Percentiles rank a stretch among this genome's conserved stretches.
These are phyloP conservation scores for Auriscalpium orientale DNA, from an alignment of 768 basidiomycete species.

Conservation along the genomic window DNA sequence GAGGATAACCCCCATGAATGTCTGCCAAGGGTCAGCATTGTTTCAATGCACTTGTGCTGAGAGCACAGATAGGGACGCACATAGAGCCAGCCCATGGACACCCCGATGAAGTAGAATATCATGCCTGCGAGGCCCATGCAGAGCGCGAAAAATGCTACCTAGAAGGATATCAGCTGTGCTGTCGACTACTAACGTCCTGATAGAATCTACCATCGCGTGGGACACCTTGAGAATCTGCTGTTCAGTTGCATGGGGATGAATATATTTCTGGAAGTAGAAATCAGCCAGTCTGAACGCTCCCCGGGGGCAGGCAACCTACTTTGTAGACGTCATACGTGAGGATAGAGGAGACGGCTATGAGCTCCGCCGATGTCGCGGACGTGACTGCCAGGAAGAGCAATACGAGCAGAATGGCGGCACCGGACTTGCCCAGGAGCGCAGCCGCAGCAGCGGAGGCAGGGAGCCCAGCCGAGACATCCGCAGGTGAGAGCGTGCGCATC, in stretches of 20 bases:
- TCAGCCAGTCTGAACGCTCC: neutral
- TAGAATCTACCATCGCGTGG: conserved; percentile 47
- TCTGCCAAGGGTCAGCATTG: conserved; percentile 32
- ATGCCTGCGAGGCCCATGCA: conserved; percentile 78
- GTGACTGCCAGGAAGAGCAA: conserved; percentile 86
- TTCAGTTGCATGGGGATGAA: conserved; percentile 78
- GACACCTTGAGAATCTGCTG: conserved; percentile 60
- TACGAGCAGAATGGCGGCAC: conserved; percentile 71
- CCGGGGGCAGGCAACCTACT: conserved; percentile 24
- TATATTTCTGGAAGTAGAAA: conserved; percentile 44
- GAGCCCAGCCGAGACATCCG: conserved; percentile 82
- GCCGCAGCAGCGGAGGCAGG: conserved; percentile 79
- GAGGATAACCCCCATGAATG: conserved; percentile 82
- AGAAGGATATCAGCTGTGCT: neutral
- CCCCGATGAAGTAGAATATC: conserved; percentile 85
- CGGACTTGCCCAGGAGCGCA: conserved; percentile 70
- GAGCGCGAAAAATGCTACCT: conserved; percentile 66
- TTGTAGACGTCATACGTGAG: conserved; percentile 85
- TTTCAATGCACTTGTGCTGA: neutral
- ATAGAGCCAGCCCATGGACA: conserved; percentile 92
- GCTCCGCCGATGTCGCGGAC: conserved; percentile 78
- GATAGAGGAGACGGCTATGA: conserved; percentile 83
- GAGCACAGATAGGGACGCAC: conserved; percentile 34
- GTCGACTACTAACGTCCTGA: neutral
- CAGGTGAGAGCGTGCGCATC: conserved; percentile 43